Percentiles rank a stretch among this genome's conserved stretches.
Conservation (phyloP, 2,329 filamentous ascomycete genomes). For the Diaporthe caulivora region DNA sequence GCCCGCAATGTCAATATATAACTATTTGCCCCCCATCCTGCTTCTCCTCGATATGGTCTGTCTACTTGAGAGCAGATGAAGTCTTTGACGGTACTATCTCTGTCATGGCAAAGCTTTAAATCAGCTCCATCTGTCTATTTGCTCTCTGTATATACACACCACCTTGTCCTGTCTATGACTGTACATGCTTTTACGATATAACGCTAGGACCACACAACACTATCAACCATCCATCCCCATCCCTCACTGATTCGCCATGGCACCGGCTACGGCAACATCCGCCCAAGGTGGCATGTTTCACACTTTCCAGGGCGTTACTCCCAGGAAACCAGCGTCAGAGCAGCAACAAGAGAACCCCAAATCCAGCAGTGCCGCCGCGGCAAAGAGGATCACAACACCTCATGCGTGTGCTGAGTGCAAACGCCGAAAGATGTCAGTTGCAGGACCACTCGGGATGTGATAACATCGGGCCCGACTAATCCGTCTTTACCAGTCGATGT, state of each 20-base stretch:
- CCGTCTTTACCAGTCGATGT: slow-evolving; percentile 65
- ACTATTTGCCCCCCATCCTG: slow-evolving; percentile 52
- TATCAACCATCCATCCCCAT: slow-evolving; percentile 14
- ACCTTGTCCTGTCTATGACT: slow-evolving; percentile 9
- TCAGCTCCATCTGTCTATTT: background rate
- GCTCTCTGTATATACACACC: slow-evolving; percentile 39
- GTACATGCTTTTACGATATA: slow-evolving; percentile 13
- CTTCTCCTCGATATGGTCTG: slow-evolving; percentile 46
- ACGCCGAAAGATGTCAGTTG: slow-evolving; percentile 77
- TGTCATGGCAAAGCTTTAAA: slow-evolving; percentile 25
- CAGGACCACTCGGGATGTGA: background rate
- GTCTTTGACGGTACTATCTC: slow-evolving; percentile 13
- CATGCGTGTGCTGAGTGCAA: slow-evolving; percentile 83
- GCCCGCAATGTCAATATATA: slow-evolving; percentile 55
- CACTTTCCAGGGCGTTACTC: slow-evolving; percentile 66
- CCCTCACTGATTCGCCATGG: slow-evolving; percentile 49
- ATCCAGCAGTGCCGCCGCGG: slow-evolving; percentile 51
- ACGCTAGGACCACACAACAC: background rate
- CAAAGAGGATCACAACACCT: slow-evolving; percentile 67
- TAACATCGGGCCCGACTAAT: slow-evolving; percentile 44
- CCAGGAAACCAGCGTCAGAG: slow-evolving; percentile 61
- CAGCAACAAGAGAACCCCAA: slow-evolving; percentile 56
- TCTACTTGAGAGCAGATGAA: slow-evolving; percentile 17
- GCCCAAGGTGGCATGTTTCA: slow-evolving; percentile 66
- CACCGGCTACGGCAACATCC: slow-evolving; percentile 60